Percentiles rank a stretch among this genome's conserved stretches.
phyloP scores from a whole-genome alignment of 2,329 filamentous ascomycete genomes.

The Stachybotrys elegans region DNA sequence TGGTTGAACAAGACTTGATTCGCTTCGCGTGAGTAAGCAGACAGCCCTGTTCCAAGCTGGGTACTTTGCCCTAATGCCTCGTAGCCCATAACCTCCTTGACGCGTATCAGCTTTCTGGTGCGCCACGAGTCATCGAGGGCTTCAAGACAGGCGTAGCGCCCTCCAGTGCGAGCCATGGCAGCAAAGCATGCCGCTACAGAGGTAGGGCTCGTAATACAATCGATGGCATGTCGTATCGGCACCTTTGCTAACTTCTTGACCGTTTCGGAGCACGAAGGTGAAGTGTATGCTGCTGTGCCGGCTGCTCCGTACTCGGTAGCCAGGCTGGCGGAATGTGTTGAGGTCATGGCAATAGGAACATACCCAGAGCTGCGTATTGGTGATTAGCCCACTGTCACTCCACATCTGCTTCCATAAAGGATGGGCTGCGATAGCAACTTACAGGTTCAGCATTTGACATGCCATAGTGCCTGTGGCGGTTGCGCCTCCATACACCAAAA shows the following conservation, averaged over 20 bases:
- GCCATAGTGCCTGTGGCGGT: constrained; percentile 23
- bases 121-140: constrained; percentile 11
- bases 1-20: constrained; percentile 2
- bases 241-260: constrained; percentile 5
- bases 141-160: constrained; percentile 26
- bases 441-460: constrained; percentile 19
- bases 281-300: constrained; percentile 14
- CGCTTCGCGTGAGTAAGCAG: background rate
- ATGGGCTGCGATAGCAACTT: constrained; percentile 5
- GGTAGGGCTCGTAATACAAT: constrained; percentile 24
- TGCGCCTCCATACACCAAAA: constrained; percentile 23
- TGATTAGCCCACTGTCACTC: background rate
- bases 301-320: constrained; percentile 15
- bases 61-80: constrained; percentile 6
- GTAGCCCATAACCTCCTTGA: constrained; percentile 16
- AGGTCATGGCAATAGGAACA: constrained; percentile 12
- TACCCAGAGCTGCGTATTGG: constrained; percentile 11
- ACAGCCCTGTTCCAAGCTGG: background rate
- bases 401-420: background rate
- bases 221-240: constrained; percentile 19
- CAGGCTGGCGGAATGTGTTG: constrained; percentile 10
- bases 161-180: constrained; percentile 20
- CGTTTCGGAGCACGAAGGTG: constrained; percentile 11
- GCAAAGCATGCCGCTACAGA: constrained; percentile 19
- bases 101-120: constrained; percentile 15